Base-by-base conservation (phyloP, 139 green algal genomes). In the Chlamydomonas sp. region DNA sequence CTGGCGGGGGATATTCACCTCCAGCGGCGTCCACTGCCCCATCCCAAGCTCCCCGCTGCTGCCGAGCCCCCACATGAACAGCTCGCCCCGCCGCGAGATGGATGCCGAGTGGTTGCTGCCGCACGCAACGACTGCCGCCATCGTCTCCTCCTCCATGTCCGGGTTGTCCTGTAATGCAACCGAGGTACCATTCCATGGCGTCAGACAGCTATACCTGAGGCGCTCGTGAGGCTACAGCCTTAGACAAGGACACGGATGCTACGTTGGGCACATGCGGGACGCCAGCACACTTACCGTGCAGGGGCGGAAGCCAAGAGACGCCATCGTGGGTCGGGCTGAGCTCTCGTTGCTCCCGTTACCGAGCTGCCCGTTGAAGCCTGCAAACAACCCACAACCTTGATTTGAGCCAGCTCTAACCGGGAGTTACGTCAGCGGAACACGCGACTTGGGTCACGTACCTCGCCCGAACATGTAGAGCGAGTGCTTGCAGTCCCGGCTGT, bases 291-390 rank as follows among this genome's bases (percentile, higher is more conserved):
- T 87, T 49, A 94, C 91, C 73, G 81, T 49, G 76, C 74, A 92
- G 1, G 89, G 77, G 12, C 91, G 87, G 80, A 94, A 95, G 10
- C 94, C 91, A 1, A 94, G 80, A 12, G 90, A 91, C 7, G 93
- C 82, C 20, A 87, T 67, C 12, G 58, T 85, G 12, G 90, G 89
- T 1, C 57, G 14, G 31, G 87, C 76, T 12, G 78, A 63, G 77
- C 91, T 90, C 14, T 91, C 86, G 77, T 92, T 95, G n/a, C 86
- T 59, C 10, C 84, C 83, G 20, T 90, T 86, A 18, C 95, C 95
- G 15, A 98, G 91, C 90, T 98, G 96, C 8, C 96, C 96, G 90
- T 98, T 94, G 75, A 98, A 98, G 79, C 96, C 96, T 92, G 93
- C 84, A 79, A 85, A 79, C 3, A 81, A 89, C 16, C 86, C 57